Percentiles rank a stretch among this genome's conserved stretches.
These are phyloP conservation scores for Pluteus cervinus DNA, from an alignment of 768 basidiomycete genomes.

Conservation along the genomic window DNA sequence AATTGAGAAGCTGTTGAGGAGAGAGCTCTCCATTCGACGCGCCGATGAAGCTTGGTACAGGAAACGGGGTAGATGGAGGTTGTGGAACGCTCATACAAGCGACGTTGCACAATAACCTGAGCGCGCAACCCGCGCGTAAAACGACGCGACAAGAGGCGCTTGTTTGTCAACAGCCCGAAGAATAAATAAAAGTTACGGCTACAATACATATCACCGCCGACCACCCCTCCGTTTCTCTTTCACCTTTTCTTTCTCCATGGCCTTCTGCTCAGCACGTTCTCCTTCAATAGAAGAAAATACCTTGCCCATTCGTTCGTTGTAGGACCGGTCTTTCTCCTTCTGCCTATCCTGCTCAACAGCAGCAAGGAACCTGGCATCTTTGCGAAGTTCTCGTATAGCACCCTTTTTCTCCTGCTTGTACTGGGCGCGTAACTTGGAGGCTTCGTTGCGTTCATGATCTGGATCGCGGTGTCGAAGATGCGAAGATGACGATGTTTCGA, in stretches of 20 bases:
- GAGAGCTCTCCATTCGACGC: slow-evolving; percentile 21
- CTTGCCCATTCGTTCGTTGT: slow-evolving; percentile 79
- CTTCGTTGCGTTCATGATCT: slow-evolving; percentile 85
- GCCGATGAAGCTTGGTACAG: slow-evolving; percentile 23
- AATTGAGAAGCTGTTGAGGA: slow-evolving; percentile 35
- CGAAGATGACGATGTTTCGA: slow-evolving; percentile 70
- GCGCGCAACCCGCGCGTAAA: neutral
- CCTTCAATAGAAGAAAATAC: slow-evolving; percentile 73
- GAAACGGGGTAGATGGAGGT: slow-evolving; percentile 19
- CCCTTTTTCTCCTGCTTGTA: slow-evolving; percentile 97
- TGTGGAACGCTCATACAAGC: neutral
- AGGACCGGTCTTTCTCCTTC: slow-evolving; percentile 75
- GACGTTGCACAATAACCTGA: slow-evolving; percentile 1
- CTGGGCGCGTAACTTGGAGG: slow-evolving; percentile 76
- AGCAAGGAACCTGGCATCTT: slow-evolving; percentile 92
- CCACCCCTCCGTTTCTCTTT: slow-evolving; percentile 75
- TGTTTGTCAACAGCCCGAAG: slow-evolving; percentile 1
- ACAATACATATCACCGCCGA: slow-evolving; percentile 47
- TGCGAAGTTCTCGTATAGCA: slow-evolving; percentile 91
- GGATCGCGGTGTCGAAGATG: slow-evolving; percentile 83
- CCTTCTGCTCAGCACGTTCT: slow-evolving; percentile 94
- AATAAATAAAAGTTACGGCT: neutral
- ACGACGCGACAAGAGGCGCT: slow-evolving; percentile 2
- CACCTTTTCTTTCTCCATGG: slow-evolving; percentile 76
- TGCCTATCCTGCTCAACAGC: slow-evolving; percentile 80